A percentile compares a stretch with the other conserved stretches of the same genome.
Conservation (phyloP, 208 protist species). For the Leishmania arabica region DNA sequence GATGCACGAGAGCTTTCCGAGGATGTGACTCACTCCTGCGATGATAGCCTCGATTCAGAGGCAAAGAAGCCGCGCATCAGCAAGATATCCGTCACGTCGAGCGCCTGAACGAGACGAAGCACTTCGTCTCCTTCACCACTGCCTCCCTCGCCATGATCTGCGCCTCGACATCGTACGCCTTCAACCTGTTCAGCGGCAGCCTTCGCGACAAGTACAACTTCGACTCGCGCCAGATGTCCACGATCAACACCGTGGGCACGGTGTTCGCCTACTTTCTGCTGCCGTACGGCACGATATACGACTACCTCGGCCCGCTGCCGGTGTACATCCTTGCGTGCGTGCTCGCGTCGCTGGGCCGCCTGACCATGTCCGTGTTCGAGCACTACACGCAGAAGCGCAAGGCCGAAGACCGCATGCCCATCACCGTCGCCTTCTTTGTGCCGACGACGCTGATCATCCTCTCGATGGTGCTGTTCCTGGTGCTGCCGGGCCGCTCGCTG, state of each 20-base stretch:
- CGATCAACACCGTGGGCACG: conserved; percentile 51
- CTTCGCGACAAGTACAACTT: conserved; percentile 46
- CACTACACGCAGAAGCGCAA: conserved; percentile 40
- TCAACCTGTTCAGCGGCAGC: conserved; percentile 54
- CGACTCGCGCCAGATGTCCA: conserved; percentile 48
- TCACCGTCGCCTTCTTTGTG: conserved; percentile 63
- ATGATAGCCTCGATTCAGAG: conserved; percentile 12
- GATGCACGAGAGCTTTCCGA: background rate
- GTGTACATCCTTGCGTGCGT: conserved; percentile 35
- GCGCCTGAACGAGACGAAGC: conserved; percentile 31
- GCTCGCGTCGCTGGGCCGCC: conserved; percentile 40
- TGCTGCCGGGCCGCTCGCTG: conserved; percentile 35
- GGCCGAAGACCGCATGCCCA: conserved; percentile 67
- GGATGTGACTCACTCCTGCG: background rate
- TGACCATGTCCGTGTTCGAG: conserved; percentile 64
- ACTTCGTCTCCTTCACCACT: conserved; percentile 40
- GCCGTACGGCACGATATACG: conserved; percentile 55
- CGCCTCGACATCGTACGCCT: conserved; percentile 54
- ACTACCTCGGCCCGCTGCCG: conserved; percentile 54
- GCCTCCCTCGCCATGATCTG: conserved; percentile 43
- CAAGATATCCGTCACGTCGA: conserved; percentile 17
- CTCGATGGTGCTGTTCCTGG: conserved; percentile 52
- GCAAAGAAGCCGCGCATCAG: conserved; percentile 18
- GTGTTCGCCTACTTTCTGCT: conserved; percentile 43
- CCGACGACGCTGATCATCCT: conserved; percentile 51